These are phyloP conservation scores for Aegilops speltoides DNA, from an alignment of 176 grass and related monocot genomes.

Conservation along the genomic window DNA sequence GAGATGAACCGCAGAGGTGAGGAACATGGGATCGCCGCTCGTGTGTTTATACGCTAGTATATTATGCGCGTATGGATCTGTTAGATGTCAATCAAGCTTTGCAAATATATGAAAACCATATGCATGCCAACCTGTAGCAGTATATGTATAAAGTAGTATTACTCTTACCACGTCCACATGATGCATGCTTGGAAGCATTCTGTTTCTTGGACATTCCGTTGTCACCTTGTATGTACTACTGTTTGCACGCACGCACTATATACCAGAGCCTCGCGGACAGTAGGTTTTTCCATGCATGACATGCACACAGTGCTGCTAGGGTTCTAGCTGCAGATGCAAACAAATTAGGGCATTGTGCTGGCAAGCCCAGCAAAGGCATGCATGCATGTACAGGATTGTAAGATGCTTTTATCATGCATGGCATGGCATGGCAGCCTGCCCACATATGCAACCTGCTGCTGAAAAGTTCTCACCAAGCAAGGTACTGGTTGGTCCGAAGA, in stretches of 20 bases:
- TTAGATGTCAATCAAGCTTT: neutral
- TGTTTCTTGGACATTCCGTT: conserved; percentile 36
- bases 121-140: neutral
- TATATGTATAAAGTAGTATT: neutral
- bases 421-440: neutral
- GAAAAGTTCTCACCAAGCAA: conserved; percentile 11
- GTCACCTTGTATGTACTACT: neutral
- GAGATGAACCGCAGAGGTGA: neutral
- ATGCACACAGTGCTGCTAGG: neutral
- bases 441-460: neutral
- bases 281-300: neutral
- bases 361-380: neutral
- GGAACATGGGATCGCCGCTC: neutral
- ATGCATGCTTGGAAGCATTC: conserved; percentile 21
- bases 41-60: neutral
- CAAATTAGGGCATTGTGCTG: neutral
- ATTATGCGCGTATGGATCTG: neutral
- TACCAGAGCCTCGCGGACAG: neutral
- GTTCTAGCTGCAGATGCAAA: neutral
- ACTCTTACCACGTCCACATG: neutral
- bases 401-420: neutral
- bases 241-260: conserved; percentile 19
- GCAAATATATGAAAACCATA: neutral
- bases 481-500: conserved; percentile 44
- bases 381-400: neutral